These are phyloP conservation scores for Aegle marmelos DNA, from an alignment of 345 rosid genomes.

Conservation along the genomic window DNA sequence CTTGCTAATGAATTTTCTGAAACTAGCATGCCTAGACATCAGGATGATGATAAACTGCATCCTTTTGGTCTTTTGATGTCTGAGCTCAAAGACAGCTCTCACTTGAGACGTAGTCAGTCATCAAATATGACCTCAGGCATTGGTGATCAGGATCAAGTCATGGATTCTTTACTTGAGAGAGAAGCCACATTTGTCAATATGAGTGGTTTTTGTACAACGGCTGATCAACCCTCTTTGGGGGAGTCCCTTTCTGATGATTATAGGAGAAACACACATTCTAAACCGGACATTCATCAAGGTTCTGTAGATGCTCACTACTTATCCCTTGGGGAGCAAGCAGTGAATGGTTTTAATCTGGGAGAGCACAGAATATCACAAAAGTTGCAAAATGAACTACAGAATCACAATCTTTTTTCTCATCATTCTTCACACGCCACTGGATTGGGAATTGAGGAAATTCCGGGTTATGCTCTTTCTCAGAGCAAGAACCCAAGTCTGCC, in stretches of 20 bases:
- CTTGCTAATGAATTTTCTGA: conserved; percentile 32
- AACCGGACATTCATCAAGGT: conserved; percentile 27
- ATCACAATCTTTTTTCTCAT: conserved; percentile 26
- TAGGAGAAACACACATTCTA: conserved; percentile 27
- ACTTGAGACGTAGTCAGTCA: conserved; percentile 29
- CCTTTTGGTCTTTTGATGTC: conserved; percentile 69
- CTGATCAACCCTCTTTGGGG: conserved; percentile 28
- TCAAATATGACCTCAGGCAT: conserved; percentile 31
- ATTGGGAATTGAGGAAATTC: conserved; percentile 27
- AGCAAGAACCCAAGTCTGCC: conserved; percentile 18
- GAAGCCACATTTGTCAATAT: conserved; percentile 15
- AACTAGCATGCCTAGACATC: conserved; percentile 29
- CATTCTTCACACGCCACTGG: conserved; percentile 26
- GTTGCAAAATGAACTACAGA: conserved; percentile 36
- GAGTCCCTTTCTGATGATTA: conserved; percentile 37
- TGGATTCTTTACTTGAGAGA: conserved; percentile 25
- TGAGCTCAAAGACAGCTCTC: conserved; percentile 43
- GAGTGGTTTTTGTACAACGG: conserved; percentile 17
- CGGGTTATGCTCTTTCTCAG: conserved; percentile 14
- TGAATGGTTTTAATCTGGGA: conserved; percentile 30
- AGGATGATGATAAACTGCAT: conserved; percentile 48
- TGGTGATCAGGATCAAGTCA: conserved; percentile 25
- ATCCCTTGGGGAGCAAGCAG: conserved; percentile 31
- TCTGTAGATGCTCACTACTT: conserved; percentile 31
- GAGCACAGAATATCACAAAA: conserved; percentile 39